Evolutionary conservation across 495 filamentous ascomycete genomes (phyloP), one percentile per base, ranked within the genome.

Genomic region (Melanomma pulvis-pyrius): DNA sequence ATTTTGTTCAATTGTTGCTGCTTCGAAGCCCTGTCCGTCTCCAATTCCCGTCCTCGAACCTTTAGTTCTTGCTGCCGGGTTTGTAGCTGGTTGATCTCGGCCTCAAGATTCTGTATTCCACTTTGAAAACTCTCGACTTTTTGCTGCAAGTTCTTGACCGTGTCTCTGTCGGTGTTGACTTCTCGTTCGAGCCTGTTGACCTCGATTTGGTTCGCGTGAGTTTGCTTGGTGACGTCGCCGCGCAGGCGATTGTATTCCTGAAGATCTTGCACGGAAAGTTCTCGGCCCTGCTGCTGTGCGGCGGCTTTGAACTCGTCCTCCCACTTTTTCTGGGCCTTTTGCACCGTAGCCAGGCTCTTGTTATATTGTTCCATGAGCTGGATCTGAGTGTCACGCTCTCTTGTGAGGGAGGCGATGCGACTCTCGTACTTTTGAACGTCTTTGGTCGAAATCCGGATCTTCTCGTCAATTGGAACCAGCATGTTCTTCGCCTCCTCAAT

Each of bases 281-380:
- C 90, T 59, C 87, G 88, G 56, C 94, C 94, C 70, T 92, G 86
- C 70, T 92, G 90, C 79, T 90, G 92, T 61, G 91, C 83, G 7
- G 85, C 83, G 72, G 93, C 90, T 59, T 86, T 83, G 85, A 91
- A 94, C 65, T 97, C 89, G 12, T 84, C 83, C 75, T 97, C 92
- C 83, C 94, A 98, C 66, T 90, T 88, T 52, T 88, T 84, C 74
- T 96, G 91, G 0, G 92, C 92, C 74, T 96, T 98, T 76, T 96
- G 87, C 9, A 98, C 90, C n/a, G 84, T 84, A 13, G 81, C 84
- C 2, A 97, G 78, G 48, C 97, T 86, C 67, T 92, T 96, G 71
- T 91, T 83, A 39, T 91, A 79, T 71, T 89, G 86, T 65, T 89
- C 82, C 32, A 90, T 84, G 36, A 82, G 82, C 50, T 81, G 77